A percentile compares a stretch with the other conserved stretches of the same genome.
Evolutionary conservation across 257 asterid genomes (phyloP).

Genomic region (Mitragyna speciosa): DNA sequence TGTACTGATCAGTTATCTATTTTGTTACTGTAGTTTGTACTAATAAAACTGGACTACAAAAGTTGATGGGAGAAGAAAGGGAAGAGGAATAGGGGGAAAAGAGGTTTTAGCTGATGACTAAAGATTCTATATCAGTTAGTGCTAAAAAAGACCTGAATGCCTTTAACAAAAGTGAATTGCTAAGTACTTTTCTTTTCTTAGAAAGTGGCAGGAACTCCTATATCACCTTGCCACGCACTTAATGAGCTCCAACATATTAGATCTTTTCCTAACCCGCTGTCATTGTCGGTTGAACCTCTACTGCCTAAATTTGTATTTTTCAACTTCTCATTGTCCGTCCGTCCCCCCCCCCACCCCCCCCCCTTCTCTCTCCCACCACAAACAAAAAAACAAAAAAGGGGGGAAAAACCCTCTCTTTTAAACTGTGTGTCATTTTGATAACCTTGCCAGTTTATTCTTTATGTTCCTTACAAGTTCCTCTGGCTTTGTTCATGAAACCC

Average conservation of each 20-base stretch:
- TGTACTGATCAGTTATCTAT: background rate
- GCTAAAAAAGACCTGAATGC: background rate
- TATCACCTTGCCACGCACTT: background rate
- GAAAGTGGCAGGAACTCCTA: background rate
- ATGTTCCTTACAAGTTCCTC: background rate
- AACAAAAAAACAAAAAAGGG: too few species aligned
- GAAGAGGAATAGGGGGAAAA: background rate
- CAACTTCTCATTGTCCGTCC: too few species aligned
- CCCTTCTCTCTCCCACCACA: too few species aligned
- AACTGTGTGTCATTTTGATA: too few species aligned
- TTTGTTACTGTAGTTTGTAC: background rate
- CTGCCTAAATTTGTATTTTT: too few species aligned
- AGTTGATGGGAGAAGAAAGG: too few species aligned
- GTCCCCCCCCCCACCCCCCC: too few species aligned
- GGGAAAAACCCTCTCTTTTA: too few species aligned
- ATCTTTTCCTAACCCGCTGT: too few species aligned
- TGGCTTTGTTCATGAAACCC: background rate
- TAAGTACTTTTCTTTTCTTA: background rate
- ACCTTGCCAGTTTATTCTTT: background rate
- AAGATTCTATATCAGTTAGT: too few species aligned
- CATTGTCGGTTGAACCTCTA: too few species aligned
- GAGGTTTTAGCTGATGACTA: background rate
- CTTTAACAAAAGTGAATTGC: background rate
- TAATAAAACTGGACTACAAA: too few species aligned
- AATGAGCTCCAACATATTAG: background rate